These are phyloP conservation scores for Hypoxylon trugodes DNA, from an alignment of 495 filamentous ascomycete genomes.

Conservation along the genomic window DNA sequence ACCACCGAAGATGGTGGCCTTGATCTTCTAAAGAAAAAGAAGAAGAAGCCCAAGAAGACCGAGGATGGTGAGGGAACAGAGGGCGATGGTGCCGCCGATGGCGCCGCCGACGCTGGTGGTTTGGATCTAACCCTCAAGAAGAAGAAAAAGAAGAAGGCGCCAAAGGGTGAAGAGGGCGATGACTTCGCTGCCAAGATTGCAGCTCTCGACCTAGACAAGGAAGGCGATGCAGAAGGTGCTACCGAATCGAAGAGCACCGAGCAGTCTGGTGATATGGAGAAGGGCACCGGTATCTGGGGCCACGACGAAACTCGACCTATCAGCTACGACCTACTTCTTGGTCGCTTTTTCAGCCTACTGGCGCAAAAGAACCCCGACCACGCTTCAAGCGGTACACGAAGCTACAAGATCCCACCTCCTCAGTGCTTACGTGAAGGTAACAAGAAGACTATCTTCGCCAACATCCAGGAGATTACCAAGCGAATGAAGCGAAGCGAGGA, in stretches of 20 bases:
- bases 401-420: constrained; percentile 99
- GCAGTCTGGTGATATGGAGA: constrained; percentile 77
- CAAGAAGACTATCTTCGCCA: constrained; percentile 99
- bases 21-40: constrained; percentile 71
- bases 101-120: constrained; percentile 53
- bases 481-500: constrained; percentile 93
- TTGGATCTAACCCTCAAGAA: constrained; percentile 89
- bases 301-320: constrained; percentile 80
- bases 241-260: constrained; percentile 58
- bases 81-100: constrained; percentile 61
- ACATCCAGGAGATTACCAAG: constrained; percentile 91
- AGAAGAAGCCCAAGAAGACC: constrained; percentile 80
- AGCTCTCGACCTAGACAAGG: constrained; percentile 82
- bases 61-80: constrained; percentile 64
- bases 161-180: constrained; percentile 69
- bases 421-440: constrained; percentile 99
- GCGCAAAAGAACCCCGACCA: constrained; percentile 95
- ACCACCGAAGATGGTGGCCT: constrained; percentile 53
- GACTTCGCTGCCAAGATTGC: constrained; percentile 67
- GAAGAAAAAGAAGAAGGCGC: constrained; percentile 93
- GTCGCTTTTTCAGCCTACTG: constrained; percentile 90
- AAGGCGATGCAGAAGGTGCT: constrained; percentile 69
- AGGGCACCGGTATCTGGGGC: constrained; percentile 93
- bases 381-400: constrained; percentile 82
- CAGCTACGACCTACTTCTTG: constrained; percentile 83